Base-by-base conservation (phyloP, 1,139 yeast species). In the Zygosaccharomyces pseudobailii region DNA sequence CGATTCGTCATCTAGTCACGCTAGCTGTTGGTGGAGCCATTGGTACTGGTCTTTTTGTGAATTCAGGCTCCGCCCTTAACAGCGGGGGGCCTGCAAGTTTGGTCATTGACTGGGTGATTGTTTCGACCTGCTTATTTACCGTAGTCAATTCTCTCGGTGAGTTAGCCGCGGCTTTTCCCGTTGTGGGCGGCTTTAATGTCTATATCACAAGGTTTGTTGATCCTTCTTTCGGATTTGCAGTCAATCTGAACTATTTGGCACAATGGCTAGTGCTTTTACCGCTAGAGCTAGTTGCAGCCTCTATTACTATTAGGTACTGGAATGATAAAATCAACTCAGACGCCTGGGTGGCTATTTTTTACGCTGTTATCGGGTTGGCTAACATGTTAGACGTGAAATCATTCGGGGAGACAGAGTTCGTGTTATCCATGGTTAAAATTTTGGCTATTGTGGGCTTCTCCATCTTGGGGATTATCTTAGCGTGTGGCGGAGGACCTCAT, bases 161-260 rank as follows among this genome's bases (percentile, higher is more conserved):
- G 63, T 76, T 79, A 81, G 82, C 84, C 44, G 78, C 83, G 21
- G 75, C 73, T 51, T 74, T 78, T 27, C 84, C 84, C 3, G 44
- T 47, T 42, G 65, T 80, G 6, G 82, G 83, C 43, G 78, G 82
- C 0, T 79, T 80, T 62, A 63, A 67, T 50, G 65, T 57, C 23
- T 70, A 67, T 50, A 59, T 64, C 27, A 69, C 82, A 37, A 68
- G 83, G 56, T 82, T 82, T 73, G 67, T 74, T 47, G 75, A 80
- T 22, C 78, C 79, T 35, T 73, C 84, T 20, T 66, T 80, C 49
- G 87, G 87, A 43, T 83, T 84, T 51, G 80, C 87, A 46, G 78
- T 80, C 55, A 85, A 85, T 47, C 82, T 84, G 80, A 72, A 75
- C 59, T 84, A 84, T 63, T 81, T 85, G 84, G 81, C 81, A 62